Percentiles rank a stretch among this genome's conserved stretches.
phyloP scores from a whole-genome alignment of 768 basidiomycete genomes.

The Mycena galericulata region DNA sequence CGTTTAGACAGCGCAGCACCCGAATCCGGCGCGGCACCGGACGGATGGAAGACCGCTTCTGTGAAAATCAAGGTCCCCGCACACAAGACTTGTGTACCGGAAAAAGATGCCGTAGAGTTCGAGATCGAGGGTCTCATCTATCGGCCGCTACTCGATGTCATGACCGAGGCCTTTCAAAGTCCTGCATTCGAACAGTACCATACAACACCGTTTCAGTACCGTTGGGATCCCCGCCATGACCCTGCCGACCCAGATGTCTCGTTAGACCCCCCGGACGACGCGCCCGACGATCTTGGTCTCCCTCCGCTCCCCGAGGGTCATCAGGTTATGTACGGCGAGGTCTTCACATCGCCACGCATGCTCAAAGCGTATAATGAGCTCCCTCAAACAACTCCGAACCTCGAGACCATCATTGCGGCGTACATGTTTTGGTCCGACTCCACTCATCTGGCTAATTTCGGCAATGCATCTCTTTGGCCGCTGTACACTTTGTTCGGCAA shows the following conservation, averaged over 20 bases:
- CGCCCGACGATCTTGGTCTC: conserved; percentile 3
- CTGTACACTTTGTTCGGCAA: too few species aligned
- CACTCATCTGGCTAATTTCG: conserved; percentile 45
- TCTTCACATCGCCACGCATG: conserved; percentile 37
- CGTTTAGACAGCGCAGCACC: too few species aligned
- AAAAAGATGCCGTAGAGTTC: conserved; percentile 35
- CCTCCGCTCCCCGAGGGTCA: conserved; percentile 12
- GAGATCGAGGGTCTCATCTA: conserved; percentile 36
- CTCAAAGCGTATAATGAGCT: conserved; percentile 24
- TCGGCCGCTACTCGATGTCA: conserved; percentile 31
- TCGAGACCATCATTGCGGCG: conserved; percentile 36
- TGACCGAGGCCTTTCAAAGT: conserved; percentile 25
- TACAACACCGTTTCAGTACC: conserved; percentile 29
- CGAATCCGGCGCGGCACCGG: too few species aligned
- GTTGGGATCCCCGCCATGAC: conserved; percentile 19
- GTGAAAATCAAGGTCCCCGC: conserved; percentile 41
- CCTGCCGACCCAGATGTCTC: neutral
- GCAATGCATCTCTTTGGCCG: conserved; percentile 50
- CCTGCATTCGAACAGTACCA: conserved; percentile 17
- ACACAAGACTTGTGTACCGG: conserved; percentile 31
- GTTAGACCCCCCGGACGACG: neutral
- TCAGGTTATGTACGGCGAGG: conserved; percentile 37
- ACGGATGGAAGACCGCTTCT: too few species aligned
- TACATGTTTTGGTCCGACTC: conserved; percentile 46
- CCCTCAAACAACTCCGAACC: conserved; percentile 8